Evolutionary conservation across 371 early-diverging fungal species (phyloP).

Genomic region (Mucor velutinosus): DNA sequence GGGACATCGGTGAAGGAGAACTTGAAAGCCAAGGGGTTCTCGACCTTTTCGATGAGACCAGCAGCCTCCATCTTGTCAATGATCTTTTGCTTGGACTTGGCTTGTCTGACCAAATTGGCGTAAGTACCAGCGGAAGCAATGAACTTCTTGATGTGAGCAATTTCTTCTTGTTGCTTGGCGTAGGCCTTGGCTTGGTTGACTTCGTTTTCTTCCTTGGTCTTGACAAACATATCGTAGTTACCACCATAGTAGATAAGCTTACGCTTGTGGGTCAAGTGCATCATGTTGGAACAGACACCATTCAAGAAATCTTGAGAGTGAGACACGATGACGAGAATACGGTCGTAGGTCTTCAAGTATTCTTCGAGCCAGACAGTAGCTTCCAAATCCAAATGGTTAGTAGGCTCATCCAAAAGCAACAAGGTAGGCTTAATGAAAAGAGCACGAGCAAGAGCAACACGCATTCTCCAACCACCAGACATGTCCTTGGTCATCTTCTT

Average conservation of each 20-base stretch:
- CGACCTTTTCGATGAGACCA: conserved; percentile 94
- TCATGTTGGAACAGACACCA: conserved; percentile 95
- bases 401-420: conserved; percentile 96
- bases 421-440: conserved; percentile 96
- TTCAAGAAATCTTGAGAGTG: conserved; percentile 99
- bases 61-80: conserved; percentile 99
- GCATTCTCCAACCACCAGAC: conserved; percentile 99
- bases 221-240: conserved; percentile 96
- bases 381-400: conserved; percentile 97
- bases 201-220: conserved; percentile 92
- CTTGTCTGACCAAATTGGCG: conserved; percentile 98
- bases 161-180: conserved; percentile 97
- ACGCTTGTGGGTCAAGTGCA: conserved; percentile 86
- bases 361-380: conserved; percentile 98
- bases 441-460: conserved; percentile 96
- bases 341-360: conserved; percentile 92
- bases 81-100: conserved; percentile 98
- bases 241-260: conserved; percentile 95
- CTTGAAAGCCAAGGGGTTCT: conserved; percentile 71
- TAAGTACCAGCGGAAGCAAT: conserved; percentile 99
- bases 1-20: conserved; percentile 88
- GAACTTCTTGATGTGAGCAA: conserved; percentile 98
- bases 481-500: conserved; percentile 89
- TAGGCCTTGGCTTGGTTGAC: conserved; percentile 98
- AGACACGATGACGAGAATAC: conserved; percentile 94